Base-by-base conservation (phyloP, 257 asterid species). In the Solanum peruvianum region DNA sequence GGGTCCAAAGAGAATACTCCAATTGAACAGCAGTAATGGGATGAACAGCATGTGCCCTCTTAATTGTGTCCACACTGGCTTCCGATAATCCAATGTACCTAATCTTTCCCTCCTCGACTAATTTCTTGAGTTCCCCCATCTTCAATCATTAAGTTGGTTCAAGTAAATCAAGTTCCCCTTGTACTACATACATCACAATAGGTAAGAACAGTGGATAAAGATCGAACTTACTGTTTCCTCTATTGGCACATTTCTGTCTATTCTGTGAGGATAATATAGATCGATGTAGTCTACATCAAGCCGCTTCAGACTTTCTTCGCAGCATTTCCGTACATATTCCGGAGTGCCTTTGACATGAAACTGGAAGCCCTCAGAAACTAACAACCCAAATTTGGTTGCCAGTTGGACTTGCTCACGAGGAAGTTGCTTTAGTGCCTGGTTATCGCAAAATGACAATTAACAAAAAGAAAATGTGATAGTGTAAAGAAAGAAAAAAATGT, bases 1-100 rank as follows among this genome's bases (percentile, higher is more conserved):
- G 91, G 64, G 92, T 88, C 94, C 93, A 90, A 27, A 92, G 67
- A 16, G 95, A 94, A 77, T 94, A 94, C 87, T 94, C 97, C 92
- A 94, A 91, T 62, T 94, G 92, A 21, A 92, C 85, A 8, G 94
- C 92, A n/a, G 91, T 91, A 60, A 94, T 66, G 3, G 95, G 94
- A 88, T 94, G 96, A 87, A 94, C 92, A 0, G 83, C 89, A 62
- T 94, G 93, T 9, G 96, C 96, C 75, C 95, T 91, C 92, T 84
- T 90, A 86, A 92, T 90, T 52, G 94, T 94, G 88, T 92, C 95
- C 12, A 78, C 42, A 47, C 88, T 88, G 29, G 95, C 92, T 90
- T 93, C 95, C 2, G 95, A 93, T 44, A 93, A 81, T 20, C 96
- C 95, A 42, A 93, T 84, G 87, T 92, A 92, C 64, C 87, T 90